phyloP scores from a whole-genome alignment of 2,329 filamentous ascomycete genomes.

The Epichloe hybrida region DNA sequence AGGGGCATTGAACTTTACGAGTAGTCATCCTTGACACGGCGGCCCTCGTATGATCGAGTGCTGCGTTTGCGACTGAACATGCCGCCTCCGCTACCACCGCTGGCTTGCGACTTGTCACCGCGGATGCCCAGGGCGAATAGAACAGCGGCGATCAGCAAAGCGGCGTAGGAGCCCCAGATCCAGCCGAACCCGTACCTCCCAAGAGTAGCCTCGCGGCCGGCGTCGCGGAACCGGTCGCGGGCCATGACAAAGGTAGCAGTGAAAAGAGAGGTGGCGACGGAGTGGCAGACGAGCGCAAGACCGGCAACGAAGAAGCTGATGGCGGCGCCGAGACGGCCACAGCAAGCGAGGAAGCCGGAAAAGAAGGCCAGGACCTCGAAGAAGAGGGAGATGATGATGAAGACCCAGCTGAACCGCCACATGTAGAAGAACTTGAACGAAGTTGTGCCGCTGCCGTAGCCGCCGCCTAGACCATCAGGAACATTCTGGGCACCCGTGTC shows the following conservation, averaged over 20 bases:
- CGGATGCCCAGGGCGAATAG: slow-evolving; percentile 54
- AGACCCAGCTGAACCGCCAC: slow-evolving; percentile 87
- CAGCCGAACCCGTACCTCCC: slow-evolving; percentile 63
- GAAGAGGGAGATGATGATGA: slow-evolving; percentile 74
- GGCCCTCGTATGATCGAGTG: slow-evolving; percentile 29
- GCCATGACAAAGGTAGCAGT: slow-evolving; percentile 60
- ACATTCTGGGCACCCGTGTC: slow-evolving; percentile 29
- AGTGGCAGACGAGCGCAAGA: slow-evolving; percentile 55
- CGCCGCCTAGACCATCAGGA: slow-evolving; percentile 33
- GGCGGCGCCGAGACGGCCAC: slow-evolving; percentile 55
- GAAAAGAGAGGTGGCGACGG: slow-evolving; percentile 56
- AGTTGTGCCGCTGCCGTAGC: slow-evolving; percentile 40
- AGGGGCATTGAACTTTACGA: slow-evolving; percentile 24
- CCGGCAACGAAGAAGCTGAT: slow-evolving; percentile 45
- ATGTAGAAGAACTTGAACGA: slow-evolving; percentile 59
- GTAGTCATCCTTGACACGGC: slow-evolving; percentile 59
- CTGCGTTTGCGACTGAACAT: slow-evolving; percentile 18
- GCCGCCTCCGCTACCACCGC: slow-evolving; percentile 10
- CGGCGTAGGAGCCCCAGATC: slow-evolving; percentile 58
- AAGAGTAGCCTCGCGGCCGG: slow-evolving; percentile 42
- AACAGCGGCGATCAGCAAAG: slow-evolving; percentile 50
- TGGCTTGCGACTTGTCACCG: slow-evolving; percentile 26
- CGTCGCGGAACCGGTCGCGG: slow-evolving; percentile 48
- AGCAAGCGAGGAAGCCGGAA: slow-evolving; percentile 54
- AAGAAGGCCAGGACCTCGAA: slow-evolving; percentile 59